Evolutionary conservation across 1,284 basidiomycete species (phyloP), one percentile per base, ranked within the genome.

Genomic region (Cutaneotrichosporon sp.): DNA sequence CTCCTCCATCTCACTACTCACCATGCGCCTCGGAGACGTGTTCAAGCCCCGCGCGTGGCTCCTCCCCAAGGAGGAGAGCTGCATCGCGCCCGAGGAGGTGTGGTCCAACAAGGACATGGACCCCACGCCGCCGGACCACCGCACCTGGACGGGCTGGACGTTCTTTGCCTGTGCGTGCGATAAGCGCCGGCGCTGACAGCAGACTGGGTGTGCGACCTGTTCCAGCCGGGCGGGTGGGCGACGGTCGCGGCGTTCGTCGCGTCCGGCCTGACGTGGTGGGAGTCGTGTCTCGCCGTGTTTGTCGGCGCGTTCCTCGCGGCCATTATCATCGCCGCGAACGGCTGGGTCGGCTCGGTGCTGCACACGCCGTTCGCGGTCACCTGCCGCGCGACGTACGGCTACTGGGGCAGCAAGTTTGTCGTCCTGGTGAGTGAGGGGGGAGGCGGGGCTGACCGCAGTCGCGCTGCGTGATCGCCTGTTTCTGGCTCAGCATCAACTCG

Each of bases 311-410:
- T 72, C 34, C 59, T 72, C 36, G 69, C 68, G 16, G 65, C 70
- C n/a, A 60, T 71, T 22, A 67, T 72, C 54, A 72, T 73, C 54
- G 71, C 70, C 36, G 74, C 69, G 46, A 91, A 89, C 72, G 89
- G 88, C 58, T 87, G 87, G 33, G 83, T 87, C 56, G 89, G 89
- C 18, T 88, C 89, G 10, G 83, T 86, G 16, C 82, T 90, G 47
- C 86, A 86, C 65, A 80, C 87, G 24, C 83, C 85, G 1, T 92
- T 91, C 72, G 87, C 89, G 0, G 84, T 91, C 43, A 82, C 90
- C 9, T 87, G 87, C 64, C 83, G 90, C 4, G 87, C 88, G 0
- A 88, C 87, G 0, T 91, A 89, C 72, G 90, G 90, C 0, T 90
- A 90, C 79, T 90, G 87, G 71, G 74, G 74, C 20, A 68, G 67